Base-by-base conservation (phyloP, 768 basidiomycete species). In the Leccinum longicurvipes region DNA sequence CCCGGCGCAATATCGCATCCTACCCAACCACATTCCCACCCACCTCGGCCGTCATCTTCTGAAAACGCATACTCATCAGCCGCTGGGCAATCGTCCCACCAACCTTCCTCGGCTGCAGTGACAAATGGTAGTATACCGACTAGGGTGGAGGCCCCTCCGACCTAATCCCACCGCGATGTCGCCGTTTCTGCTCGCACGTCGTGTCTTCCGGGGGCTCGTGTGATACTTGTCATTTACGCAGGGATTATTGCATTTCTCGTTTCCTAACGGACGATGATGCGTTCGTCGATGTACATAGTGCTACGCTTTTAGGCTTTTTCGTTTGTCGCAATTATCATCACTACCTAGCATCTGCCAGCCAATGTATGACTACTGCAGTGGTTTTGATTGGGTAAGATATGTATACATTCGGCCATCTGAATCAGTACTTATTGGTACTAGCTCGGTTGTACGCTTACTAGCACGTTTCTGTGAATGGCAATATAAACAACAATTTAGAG, bases 1-100 rank as follows among this genome's bases (percentile, higher is more conserved):
- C 75, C 77, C 32, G 72, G 71, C n/a, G 56, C 78, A 15, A 72
- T 82, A 52, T 77, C 78, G 36, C 80, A 78, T 53, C 64, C 72
- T 8, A 63, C 71, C 4, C 72, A 71, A 58, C 60, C 67, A 25
- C 70, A 67, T 49, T 59, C 66, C 17, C 74, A 72, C 47, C 72
- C 67, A 19, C 68, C 62, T 17, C 81, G 84, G 45, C 83, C 84
- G 17, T 76, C 78, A 32, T 84, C 87, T 3, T 83, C 86, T 2
- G 84, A 86, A 72, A 83, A 84, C 66, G 61, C 74, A 36, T 82
- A 77, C 65, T 70, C 82, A 6, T 73, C 82, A 28, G 71, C 73
- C 17, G 67, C 70, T 25, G 74, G 74, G 28, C 69, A 73, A 59
- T 58, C 63, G 27, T 60, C 64, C 54, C 69, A 68, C 48, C 70